These are phyloP conservation scores for Boletellus sp. DNA, from an alignment of 768 basidiomycete genomes.

Conservation along the genomic window DNA sequence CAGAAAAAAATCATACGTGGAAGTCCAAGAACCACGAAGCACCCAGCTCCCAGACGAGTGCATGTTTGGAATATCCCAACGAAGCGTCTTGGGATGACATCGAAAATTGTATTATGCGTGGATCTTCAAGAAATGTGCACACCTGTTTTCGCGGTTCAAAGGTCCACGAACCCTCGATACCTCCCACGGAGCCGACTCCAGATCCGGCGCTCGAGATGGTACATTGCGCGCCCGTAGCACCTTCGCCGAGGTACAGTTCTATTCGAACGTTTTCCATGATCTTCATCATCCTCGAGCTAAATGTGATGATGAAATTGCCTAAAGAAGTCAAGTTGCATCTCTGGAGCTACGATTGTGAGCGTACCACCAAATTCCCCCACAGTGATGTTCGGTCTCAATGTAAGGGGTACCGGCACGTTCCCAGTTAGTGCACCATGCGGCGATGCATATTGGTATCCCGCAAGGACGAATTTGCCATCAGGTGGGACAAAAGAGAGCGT, in stretches of 20 bases:
- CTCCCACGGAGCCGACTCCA: slow-evolving; percentile 37
- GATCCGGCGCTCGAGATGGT: slow-evolving; percentile 56
- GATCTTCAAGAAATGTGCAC: not conserved
- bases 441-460: slow-evolving; percentile 73
- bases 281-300: slow-evolving; percentile 62
- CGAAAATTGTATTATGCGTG: not conserved
- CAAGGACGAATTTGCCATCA: slow-evolving; percentile 81
- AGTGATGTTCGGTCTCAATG: slow-evolving; percentile 42
- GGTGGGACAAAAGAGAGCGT: slow-evolving; percentile 89
- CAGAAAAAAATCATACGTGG: slow-evolving; percentile 43
- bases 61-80: slow-evolving; percentile 74
- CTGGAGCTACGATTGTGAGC: not conserved
- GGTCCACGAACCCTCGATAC: slow-evolving; percentile 66
- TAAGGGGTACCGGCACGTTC: slow-evolving; percentile 49
- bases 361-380: slow-evolving; percentile 32
- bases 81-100: slow-evolving; percentile 49
- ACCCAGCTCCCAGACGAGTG: slow-evolving; percentile 67
- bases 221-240: slow-evolving; percentile 70
- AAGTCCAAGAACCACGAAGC: slow-evolving; percentile 74
- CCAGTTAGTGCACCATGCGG: slow-evolving; percentile 36
- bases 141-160: slow-evolving; percentile 73
- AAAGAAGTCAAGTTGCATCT: not conserved
- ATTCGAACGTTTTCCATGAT: slow-evolving; percentile 69
- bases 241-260: slow-evolving; percentile 72
- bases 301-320: slow-evolving; percentile 60